Evolutionary conservation across 1,139 yeast genomes (phyloP).

Genomic region (Saccharomyces hybrid): DNA sequence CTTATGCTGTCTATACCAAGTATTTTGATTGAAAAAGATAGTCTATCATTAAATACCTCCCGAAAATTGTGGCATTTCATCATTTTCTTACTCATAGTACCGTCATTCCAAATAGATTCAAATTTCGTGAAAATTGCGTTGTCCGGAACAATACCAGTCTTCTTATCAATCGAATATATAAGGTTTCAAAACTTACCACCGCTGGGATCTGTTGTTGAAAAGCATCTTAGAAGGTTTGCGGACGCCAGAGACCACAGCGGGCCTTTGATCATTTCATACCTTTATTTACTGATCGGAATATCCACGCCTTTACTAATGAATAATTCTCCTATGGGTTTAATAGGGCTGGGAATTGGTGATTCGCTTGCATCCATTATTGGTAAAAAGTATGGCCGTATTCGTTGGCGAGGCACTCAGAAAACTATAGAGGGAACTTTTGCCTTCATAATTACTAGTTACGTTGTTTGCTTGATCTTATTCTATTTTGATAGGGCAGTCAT

Average conservation of each 20-base stretch:
- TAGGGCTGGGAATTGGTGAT: conserved; percentile 49
- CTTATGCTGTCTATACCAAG: conserved; percentile 33
- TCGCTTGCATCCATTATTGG: conserved; percentile 65
- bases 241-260: conserved; percentile 61
- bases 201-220: conserved; percentile 34
- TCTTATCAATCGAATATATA: conserved; percentile 48
- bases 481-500: conserved; percentile 24
- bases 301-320: conserved; percentile 50
- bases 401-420: conserved; percentile 53
- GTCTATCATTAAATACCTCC: conserved; percentile 41
- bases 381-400: conserved; percentile 40
- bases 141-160: conserved; percentile 41
- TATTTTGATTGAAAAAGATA: conserved; percentile 30
- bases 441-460: conserved; percentile 42
- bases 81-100: conserved; percentile 35
- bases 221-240: conserved; percentile 46
- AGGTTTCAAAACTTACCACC: conserved; percentile 45
- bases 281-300: conserved; percentile 55
- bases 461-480: conserved; percentile 21
- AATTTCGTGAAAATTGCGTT: conserved; percentile 40
- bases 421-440: conserved; percentile 63
- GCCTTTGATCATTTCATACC: conserved; percentile 59
- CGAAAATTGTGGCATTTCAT: conserved; percentile 47
- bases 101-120: conserved; percentile 39
- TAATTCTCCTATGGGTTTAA: conserved; percentile 40